These are phyloP conservation scores for Lasiodiplodia citricola DNA, from an alignment of 2,329 filamentous ascomycete species.

Conservation along the genomic window DNA sequence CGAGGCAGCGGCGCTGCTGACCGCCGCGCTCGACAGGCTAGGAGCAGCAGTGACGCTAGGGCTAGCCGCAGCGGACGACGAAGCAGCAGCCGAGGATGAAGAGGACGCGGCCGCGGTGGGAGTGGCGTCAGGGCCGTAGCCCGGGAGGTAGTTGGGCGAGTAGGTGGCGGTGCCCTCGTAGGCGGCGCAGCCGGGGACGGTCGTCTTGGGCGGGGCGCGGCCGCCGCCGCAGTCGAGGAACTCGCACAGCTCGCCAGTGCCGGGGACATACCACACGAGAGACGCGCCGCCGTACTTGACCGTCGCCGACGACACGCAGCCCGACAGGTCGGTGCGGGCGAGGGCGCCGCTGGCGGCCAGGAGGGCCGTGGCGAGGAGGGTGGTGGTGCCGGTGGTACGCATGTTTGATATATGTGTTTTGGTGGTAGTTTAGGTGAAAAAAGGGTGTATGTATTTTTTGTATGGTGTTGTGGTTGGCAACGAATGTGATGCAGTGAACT, in stretches of 20 bases:
- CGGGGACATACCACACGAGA: constrained; percentile 66
- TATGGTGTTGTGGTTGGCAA: background rate
- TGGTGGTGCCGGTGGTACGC: constrained; percentile 31
- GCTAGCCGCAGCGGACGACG: constrained; percentile 19
- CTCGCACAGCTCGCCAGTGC: constrained; percentile 67
- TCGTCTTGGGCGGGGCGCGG: constrained; percentile 67
- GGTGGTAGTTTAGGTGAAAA: background rate
- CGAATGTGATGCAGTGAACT: constrained; percentile 12
- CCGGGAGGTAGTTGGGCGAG: constrained; percentile 56
- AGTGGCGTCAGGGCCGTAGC: constrained; percentile 32
- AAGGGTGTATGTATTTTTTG: background rate
- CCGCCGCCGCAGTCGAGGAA: constrained; percentile 72
- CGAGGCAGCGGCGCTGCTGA: constrained; percentile 21
- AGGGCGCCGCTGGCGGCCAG: constrained; percentile 35
- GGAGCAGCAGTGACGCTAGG: constrained; percentile 24
- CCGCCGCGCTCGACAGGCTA: constrained; percentile 19
- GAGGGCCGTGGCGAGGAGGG: constrained; percentile 37
- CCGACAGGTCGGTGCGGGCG: constrained; percentile 46
- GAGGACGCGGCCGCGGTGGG: constrained; percentile 19
- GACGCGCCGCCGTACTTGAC: constrained; percentile 51
- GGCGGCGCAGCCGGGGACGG: constrained; percentile 63
- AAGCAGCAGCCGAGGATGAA: constrained; percentile 9
- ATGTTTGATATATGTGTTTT: constrained; percentile 26
- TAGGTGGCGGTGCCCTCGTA: constrained; percentile 64
- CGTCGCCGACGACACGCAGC: constrained; percentile 50